A percentile compares a stretch with the other conserved stretches of the same genome.
Conservation (phyloP, 1,284 basidiomycete species). For the Rhodotorula sp. region DNA sequence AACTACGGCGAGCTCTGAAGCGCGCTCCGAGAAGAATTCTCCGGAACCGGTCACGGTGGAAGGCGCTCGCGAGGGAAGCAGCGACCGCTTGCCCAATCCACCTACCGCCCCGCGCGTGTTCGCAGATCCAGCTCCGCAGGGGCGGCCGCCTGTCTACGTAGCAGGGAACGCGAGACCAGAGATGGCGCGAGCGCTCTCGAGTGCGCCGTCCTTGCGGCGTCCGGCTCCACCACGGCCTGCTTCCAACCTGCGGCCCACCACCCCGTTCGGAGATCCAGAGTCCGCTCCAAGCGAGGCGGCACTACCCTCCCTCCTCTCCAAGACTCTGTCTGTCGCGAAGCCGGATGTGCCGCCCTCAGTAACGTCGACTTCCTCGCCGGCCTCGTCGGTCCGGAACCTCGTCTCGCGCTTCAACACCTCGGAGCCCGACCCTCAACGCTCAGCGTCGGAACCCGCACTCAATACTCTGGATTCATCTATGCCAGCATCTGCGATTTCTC, state of each 20-base stretch:
- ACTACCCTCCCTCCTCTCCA: not conserved
- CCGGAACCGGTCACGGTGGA: no score
- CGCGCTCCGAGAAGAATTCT: no score
- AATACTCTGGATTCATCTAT: not conserved
- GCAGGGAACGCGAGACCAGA: not conserved
- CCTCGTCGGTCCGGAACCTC: constrained; percentile 8
- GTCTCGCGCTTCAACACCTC: constrained; percentile 13
- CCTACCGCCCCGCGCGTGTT: no score
- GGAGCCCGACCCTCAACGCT: not conserved
- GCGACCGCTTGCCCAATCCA: no score
- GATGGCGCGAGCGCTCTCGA: not conserved
- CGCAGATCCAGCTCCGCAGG: no score
- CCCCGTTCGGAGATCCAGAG: not conserved
- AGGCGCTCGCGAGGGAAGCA: no score
- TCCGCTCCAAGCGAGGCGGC: not conserved
- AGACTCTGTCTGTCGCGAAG: not conserved
- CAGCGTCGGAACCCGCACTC: not conserved
- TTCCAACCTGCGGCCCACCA: not conserved
- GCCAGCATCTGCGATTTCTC: not conserved
- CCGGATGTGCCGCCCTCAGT: not conserved
- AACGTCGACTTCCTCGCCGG: not conserved
- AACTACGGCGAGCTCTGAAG: no score
- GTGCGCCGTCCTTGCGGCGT: constrained; percentile 8
- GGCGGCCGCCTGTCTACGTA: no score
- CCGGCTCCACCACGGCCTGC: constrained; percentile 11